Percentiles rank a stretch among this genome's conserved stretches.
These are phyloP conservation scores for Purpureocillium takamizusanense DNA, from an alignment of 2,329 filamentous ascomycete genomes.

Conservation along the genomic window DNA sequence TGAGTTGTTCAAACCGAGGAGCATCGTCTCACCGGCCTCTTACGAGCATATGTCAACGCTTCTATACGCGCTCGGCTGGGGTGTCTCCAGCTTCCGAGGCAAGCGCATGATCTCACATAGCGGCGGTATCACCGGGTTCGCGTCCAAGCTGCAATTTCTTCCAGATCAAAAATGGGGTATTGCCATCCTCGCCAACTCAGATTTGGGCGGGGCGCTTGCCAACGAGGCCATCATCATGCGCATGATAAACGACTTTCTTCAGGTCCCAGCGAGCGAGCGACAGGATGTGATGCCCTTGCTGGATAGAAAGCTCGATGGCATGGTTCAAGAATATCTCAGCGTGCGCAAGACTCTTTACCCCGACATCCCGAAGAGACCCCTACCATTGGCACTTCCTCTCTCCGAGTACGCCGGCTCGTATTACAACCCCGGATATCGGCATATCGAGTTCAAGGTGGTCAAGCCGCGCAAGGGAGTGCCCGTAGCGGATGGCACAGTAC, in stretches of 20 bases:
- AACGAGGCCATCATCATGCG: conserved; percentile 5
- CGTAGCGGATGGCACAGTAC: conserved; percentile 1
- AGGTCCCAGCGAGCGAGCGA: conserved; percentile 3
- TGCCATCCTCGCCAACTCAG: conserved; percentile 9
- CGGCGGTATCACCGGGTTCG: conserved; percentile 8
- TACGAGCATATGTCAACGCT: conserved; percentile 5
- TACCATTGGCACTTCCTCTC: conserved; percentile 28
- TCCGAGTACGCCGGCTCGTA: conserved; percentile 13
- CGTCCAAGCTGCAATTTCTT: conserved; percentile 11
- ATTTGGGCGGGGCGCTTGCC: neutral
- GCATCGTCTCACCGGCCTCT: neutral
- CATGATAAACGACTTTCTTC: conserved; percentile 11
- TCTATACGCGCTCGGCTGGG: conserved; percentile 11
- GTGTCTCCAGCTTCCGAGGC: conserved; percentile 6
- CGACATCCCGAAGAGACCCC: conserved; percentile 12
- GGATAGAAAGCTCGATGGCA: neutral
- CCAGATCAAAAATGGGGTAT: conserved; percentile 11
- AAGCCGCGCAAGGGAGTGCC: conserved; percentile 1
- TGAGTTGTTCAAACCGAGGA: conserved; percentile 10
- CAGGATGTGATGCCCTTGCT: conserved; percentile 2
- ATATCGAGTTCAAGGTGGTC: conserved; percentile 1
- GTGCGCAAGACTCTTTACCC: conserved; percentile 4
- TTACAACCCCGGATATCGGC: conserved; percentile 17
- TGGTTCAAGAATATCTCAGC: neutral
- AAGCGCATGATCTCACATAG: conserved; percentile 9